phyloP scores from a whole-genome alignment of 257 asterid species.

The Plantago major region DNA sequence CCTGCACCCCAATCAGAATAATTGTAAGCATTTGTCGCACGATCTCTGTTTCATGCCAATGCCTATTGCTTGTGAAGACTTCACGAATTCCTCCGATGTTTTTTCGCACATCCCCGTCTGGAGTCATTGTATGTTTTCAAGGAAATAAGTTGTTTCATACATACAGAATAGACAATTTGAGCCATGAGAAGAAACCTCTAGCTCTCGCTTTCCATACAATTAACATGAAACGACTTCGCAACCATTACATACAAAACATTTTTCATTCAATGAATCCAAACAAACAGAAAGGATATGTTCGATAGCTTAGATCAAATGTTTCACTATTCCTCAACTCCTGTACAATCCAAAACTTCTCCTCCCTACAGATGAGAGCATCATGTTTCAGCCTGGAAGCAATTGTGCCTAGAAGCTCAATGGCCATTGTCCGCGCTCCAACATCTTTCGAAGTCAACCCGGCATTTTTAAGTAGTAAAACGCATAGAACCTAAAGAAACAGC shows the following conservation, averaged over 20 bases:
- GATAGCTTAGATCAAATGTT: slow-evolving; percentile 31
- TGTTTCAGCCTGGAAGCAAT: slow-evolving; percentile 96
- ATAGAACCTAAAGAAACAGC: slow-evolving; percentile 71
- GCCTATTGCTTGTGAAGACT: slow-evolving; percentile 43
- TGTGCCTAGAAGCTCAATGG: slow-evolving; percentile 97
- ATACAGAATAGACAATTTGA: slow-evolving; percentile 64
- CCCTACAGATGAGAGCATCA: slow-evolving; percentile 69
- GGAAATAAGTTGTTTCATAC: slow-evolving; percentile 66
- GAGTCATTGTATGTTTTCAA: slow-evolving; percentile 60
- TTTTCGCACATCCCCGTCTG: slow-evolving; percentile 46
- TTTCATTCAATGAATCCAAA: slow-evolving; percentile 50
- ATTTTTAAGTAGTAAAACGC: slow-evolving; percentile 93
- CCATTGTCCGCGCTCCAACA: slow-evolving; percentile 77
- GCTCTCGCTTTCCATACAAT: slow-evolving; percentile 78
- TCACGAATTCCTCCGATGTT: slow-evolving; percentile 34
- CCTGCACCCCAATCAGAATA: slow-evolving; percentile 75
- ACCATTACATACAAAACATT: slow-evolving; percentile 62
- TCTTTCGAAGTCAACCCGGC: slow-evolving; percentile 89
- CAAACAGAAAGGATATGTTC: slow-evolving; percentile 71
- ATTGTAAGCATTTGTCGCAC: slow-evolving; percentile 80
- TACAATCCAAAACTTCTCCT: slow-evolving; percentile 73
- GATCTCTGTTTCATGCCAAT: slow-evolving; percentile 56
- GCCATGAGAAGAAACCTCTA: slow-evolving; percentile 49
- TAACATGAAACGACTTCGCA: slow-evolving; percentile 80
- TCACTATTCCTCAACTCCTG: slow-evolving; percentile 46